Evolutionary conservation across 129 eudicot species (phyloP), one percentile per base, ranked within the genome.

Genomic region (Flaveria linearis): DNA sequence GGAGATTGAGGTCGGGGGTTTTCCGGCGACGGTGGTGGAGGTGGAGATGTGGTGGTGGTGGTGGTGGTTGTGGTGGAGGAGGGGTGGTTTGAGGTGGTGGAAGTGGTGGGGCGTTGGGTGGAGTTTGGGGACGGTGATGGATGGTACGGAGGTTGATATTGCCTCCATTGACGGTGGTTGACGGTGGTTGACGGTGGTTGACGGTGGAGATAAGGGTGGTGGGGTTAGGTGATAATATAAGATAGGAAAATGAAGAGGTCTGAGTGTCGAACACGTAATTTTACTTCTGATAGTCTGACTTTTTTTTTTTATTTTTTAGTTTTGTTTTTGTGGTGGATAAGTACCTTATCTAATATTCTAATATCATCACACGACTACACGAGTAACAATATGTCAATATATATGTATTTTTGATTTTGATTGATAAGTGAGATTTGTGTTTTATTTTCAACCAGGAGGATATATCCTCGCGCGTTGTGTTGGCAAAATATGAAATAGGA

Each of bases 131-230:
- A 90, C 66, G 49, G 76, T 81, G 70, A 86, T 76, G 71, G 91
- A 77, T 30, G 92, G 81, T 15, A 83, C 79, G 12, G 92, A 58
- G 84, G 78, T 87, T 36, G 91, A 82, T 14, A 87, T 73, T 53
- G 90, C 87, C 25, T 88, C 92, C 97, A 91, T 91, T 77, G 90
- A 26, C 47, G 36, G 61, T 28, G 70, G 2, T 63, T 46, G 26
- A 20, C 22, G 22, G 22, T 20, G 22, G 22, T 20, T 20, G 22
- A 20, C 4, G 78, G 55, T 73, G 53, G 43, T 56, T 1, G 53
- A 45, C 20, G 10, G 60, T 16, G 33, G 36, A 50, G 78, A 72
- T 79, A 80, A 80, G 39, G 55, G 51, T 50, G 7, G 45, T 20
- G 26, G 43, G 6, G 51, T 26, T 13, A 26, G 42, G 2, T 12